phyloP scores from a whole-genome alignment of 1,284 basidiomycete species.

The Vanrija sp. region DNA sequence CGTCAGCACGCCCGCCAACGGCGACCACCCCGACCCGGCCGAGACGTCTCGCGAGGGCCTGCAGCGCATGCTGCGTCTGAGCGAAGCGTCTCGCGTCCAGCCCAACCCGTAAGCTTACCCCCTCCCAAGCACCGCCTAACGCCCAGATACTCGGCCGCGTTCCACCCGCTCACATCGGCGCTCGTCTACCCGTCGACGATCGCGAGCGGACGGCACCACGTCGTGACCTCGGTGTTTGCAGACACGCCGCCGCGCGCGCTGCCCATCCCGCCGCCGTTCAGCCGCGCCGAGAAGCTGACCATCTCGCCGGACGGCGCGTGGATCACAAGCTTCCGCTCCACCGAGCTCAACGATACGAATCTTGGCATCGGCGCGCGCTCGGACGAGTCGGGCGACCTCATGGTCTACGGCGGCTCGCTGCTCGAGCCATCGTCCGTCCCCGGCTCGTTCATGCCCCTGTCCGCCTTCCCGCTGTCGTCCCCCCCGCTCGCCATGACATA shows the following conservation, averaged over 20 bases:
- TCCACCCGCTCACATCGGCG: conserved; percentile 16
- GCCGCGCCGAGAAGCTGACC: conserved; percentile 19
- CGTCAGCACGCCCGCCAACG: conserved; percentile 4
- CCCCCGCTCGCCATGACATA: conserved; percentile 26
- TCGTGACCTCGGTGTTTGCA: conserved; percentile 14
- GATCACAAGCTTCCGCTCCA: conserved; percentile 20
- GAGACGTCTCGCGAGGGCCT: conserved; percentile 11
- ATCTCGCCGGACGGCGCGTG: conserved; percentile 37
- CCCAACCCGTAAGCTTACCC: conserved; percentile 1
- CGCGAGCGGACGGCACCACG: conserved; percentile 3
- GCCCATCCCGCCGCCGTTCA: conserved; percentile 19
- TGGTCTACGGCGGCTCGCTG: conserved; percentile 20
- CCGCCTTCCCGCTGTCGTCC: conserved; percentile 22
- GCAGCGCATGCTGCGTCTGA: conserved; percentile 14
- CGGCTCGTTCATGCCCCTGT: conserved; percentile 18
- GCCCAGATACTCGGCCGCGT: conserved; percentile 7
- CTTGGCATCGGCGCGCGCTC: not conserved
- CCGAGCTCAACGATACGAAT: conserved; percentile 1
- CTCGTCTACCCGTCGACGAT: conserved; percentile 12
- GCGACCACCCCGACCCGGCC: conserved; percentile 5
- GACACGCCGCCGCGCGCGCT: conserved; percentile 21
- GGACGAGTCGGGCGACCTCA: conserved; percentile 9
- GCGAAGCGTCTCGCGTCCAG: conserved; percentile 4
- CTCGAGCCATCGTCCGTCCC: conserved; percentile 23
- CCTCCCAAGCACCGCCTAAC: not conserved